Evolutionary conservation across 1,284 basidiomycete genomes (phyloP).

Genomic region (Leccinum variabile): DNA sequence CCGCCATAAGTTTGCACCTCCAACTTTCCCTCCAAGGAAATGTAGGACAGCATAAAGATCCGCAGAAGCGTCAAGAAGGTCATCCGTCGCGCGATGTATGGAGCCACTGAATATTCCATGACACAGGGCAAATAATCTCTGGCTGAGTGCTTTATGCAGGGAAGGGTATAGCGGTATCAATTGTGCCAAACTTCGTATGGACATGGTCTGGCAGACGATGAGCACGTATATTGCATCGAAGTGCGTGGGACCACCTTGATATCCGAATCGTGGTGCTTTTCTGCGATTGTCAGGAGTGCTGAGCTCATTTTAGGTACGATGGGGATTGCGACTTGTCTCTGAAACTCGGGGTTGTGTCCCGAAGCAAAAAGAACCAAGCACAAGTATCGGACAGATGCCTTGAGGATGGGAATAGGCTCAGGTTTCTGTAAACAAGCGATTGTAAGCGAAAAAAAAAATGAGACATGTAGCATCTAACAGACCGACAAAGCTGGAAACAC

Average conservation of each 20-base stretch:
- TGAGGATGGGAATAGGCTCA: constrained; percentile 58
- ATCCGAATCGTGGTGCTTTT: constrained; percentile 50
- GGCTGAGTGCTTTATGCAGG: constrained; percentile 54
- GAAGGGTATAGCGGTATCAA: constrained; percentile 67
- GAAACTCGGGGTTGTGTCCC: constrained; percentile 65
- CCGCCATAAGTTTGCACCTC: constrained; percentile 67
- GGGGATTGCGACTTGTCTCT: constrained; percentile 70
- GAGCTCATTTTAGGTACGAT: constrained; percentile 68
- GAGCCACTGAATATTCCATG: constrained; percentile 58
- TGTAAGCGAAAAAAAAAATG: constrained; percentile 20
- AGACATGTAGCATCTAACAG: constrained; percentile 37
- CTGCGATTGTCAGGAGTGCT: constrained; percentile 54
- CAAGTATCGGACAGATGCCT: constrained; percentile 61
- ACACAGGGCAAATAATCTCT: constrained; percentile 50
- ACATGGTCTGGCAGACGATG: constrained; percentile 44
- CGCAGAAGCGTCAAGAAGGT: constrained; percentile 51
- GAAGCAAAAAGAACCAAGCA: constrained; percentile 57
- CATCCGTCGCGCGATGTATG: constrained; percentile 42
- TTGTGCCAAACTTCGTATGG: constrained; percentile 51
- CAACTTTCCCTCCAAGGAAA: constrained; percentile 74
- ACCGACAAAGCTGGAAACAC: constrained; percentile 68
- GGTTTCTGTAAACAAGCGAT: constrained; percentile 51
- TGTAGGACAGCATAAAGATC: constrained; percentile 61
- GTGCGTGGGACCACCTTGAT: constrained; percentile 39
- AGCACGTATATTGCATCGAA: constrained; percentile 4